Base-by-base conservation (phyloP, 352 stramenopile genomes). In the Globisporangium cylindrosporum region DNA sequence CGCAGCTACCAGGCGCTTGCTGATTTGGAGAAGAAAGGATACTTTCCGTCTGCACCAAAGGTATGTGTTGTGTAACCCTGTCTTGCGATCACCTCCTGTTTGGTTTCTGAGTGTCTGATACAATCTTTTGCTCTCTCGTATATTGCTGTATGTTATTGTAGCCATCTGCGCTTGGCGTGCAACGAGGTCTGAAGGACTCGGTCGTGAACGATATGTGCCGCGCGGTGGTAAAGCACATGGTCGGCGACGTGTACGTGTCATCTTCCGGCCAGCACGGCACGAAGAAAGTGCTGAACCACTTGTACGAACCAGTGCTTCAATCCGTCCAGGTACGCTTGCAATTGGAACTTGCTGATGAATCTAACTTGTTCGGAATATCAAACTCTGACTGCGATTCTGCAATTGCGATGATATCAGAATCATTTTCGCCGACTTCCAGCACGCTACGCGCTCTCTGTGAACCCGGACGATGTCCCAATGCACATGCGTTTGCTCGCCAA, bases 151-250 rank as follows among this genome's bases (percentile, higher is more conserved):
- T 25, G 20, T 58, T 41, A 8, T 18, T 38, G 27, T 58, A 90
- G 59, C 81, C 85, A 15, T 93, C 88, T 8, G 86, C 88, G 4
- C 75, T 90, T 22, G 88, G 88, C n/a, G 84, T 94, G 12, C 88
- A 95, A 65, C 79, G 88, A 46, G 88, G 85, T 8, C 73, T 95
- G 6, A 95, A 94, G 63, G 79, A 95, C 72, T 95, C 88, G 62
- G 88, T 95, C 41, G 84, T 95, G 62, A 93, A 95, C 73, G 88
- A 95, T 60, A 95, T 95, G 88, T 95, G 88, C 67, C 84, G 84
- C 46, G 88, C 88, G 0, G 88, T 95, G 0, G 88, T 92, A 54
- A 95, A 95, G 75, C 88, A 95, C 73, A 95, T 95, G 86, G 88
- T 95, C 32, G 88, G 88, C 29, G 88, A 95, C 64, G 82, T 93